Base-by-base conservation (phyloP, 257 asterid species). In the Rhazya stricta region DNA sequence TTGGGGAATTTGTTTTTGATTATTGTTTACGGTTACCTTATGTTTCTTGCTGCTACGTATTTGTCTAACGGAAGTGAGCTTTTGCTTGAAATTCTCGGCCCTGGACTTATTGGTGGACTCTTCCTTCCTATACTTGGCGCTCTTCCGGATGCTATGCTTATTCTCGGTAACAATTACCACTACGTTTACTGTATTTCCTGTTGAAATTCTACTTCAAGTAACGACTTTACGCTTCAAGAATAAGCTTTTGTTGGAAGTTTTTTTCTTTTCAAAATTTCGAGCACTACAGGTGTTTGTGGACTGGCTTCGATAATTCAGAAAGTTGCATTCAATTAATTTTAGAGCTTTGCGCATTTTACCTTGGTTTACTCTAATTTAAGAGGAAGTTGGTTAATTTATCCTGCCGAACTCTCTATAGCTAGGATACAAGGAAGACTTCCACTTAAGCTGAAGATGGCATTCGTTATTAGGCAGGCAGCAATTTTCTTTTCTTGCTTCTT, bases 111-210 rank as follows among this genome's bases (percentile, higher is more conserved):
- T 42, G 98, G 97, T 48, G 97, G 97, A 7, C 97, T 91, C 9
- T 81, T 90, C 19, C 90, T 94, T 19, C 98, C 97, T n/a, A 78
- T 89, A 0, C 97, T 94, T 68, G 98, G 97, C 36, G 97, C 97
- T 54, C 98, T 94, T 72, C 98, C 98, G 2, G 97, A 94, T 74
- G 97, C 97, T 46, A 84, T 92, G 94, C 97, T 94, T 37, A 91
- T 94, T 76, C 88, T 91, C 2, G 97, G 98, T 92, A 81, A 25
- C 12, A 6, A 39, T 69, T 57, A 5, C 51, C 34, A 4, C 18
- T 16, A 27, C 18, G 3, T 0, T 34, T 7, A 1, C 27, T 23
- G 0, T 9, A 9, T 36, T 53, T 58, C 41, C 11, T 57, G 32
- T 67, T 39, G 54, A 67, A 67, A 67, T 67, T 42, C 18, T n/a